A percentile compares a stretch with the other conserved stretches of the same genome.
Conservation (phyloP, 2,329 filamentous ascomycete species). For the Botryotinia convoluta region DNA sequence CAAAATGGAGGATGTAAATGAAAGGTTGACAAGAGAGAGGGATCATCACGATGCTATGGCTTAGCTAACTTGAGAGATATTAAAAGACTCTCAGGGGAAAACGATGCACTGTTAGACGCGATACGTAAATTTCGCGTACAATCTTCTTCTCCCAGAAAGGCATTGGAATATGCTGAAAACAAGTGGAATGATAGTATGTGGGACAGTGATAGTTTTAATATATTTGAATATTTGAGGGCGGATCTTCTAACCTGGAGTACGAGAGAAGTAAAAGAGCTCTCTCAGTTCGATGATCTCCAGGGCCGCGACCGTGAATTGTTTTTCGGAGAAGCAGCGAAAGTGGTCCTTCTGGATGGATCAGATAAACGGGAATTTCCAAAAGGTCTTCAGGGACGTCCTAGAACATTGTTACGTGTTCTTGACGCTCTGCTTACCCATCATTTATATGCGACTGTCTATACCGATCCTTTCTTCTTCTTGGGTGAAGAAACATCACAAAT, state of each 20-base stretch:
- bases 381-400: fast-evolving
- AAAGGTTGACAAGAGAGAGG: background rate
- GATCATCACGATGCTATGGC: fast-evolving
- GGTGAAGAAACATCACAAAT: background rate
- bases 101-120: background rate
- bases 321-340: background rate
- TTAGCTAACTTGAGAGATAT: no score
- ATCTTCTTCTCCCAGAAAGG: background rate
- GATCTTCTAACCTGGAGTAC: background rate
- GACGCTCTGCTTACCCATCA: background rate
- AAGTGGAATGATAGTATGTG: fast-evolving
- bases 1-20: background rate
- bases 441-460: background rate
- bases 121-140: background rate
- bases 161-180: no score
- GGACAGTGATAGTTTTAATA: background rate
- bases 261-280: background rate
- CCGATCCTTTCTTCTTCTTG: background rate
- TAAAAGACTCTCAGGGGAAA: background rate
- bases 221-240: fast-evolving
- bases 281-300: background rate
- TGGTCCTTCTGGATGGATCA: background rate
- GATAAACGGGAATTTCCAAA: background rate
- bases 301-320: background rate
- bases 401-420: fast-evolving